Evolutionary conservation across 176 grass and related monocot genomes (phyloP).

Genomic region (Tillandsia fasciculata): DNA sequence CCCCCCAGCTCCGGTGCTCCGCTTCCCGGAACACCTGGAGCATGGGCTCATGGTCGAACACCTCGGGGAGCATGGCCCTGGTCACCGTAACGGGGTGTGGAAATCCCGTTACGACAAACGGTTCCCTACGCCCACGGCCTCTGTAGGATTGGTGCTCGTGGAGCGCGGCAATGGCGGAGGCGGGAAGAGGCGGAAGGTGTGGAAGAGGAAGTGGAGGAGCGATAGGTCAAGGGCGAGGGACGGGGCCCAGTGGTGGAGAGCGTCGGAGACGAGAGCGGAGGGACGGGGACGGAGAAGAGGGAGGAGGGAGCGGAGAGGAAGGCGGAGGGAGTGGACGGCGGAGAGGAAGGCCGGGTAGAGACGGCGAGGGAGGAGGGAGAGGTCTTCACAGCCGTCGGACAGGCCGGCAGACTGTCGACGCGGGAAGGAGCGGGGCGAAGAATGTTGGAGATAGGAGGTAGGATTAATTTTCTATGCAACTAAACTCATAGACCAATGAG

Average conservation of each 20-base stretch:
- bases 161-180: background rate
- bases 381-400: no score
- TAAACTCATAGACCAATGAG: no score
- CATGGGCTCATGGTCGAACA: background rate
- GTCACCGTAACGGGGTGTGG: background rate
- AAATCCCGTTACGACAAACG: background rate
- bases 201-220: background rate
- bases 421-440: no score
- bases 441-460: no score
- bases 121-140: background rate
- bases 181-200: background rate
- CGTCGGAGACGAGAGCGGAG: conserved; percentile 1
- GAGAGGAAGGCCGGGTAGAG: background rate
- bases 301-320: background rate
- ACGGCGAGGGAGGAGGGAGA: background rate
- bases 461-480: no score
- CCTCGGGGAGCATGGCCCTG: background rate
- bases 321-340: background rate
- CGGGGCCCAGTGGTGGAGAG: background rate
- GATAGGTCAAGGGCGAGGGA: background rate
- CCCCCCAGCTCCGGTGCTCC: conserved; percentile 2
- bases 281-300: background rate
- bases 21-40: background rate
- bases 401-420: no score
- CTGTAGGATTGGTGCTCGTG: background rate